These are phyloP conservation scores for Scheffersomyces lignicola DNA, from an alignment of 1,139 yeast genomes.

Conservation along the genomic window DNA sequence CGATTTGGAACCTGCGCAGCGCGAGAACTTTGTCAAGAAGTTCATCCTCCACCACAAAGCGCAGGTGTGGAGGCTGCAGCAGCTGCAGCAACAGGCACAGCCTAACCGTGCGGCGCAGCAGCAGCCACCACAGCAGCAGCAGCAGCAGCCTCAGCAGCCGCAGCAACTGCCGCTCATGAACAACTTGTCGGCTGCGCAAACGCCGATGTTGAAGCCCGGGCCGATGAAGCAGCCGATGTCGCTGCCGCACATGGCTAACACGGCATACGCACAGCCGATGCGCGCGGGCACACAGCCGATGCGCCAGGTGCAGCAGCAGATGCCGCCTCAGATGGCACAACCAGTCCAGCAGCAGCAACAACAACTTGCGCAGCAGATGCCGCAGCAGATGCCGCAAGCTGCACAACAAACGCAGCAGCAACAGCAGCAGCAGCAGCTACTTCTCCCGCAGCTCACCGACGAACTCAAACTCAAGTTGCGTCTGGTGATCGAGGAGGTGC, in stretches of 20 bases:
- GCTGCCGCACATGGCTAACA: constrained; percentile 2
- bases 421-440: constrained; percentile 6
- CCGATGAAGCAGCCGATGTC: constrained; percentile 2
- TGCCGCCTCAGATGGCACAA: constrained; percentile 11
- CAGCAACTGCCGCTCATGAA: constrained; percentile 18
- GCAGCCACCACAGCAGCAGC: constrained; percentile 11
- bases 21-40: constrained; percentile 41
- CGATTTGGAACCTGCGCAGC: constrained; percentile 33
- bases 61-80: constrained; percentile 32
- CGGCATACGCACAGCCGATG: no score
- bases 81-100: constrained; percentile 15
- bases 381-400: constrained; percentile 6
- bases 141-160: constrained; percentile 14
- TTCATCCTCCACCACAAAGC: constrained; percentile 45
- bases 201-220: constrained; percentile 7
- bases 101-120: constrained; percentile 7
- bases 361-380: constrained; percentile 12
- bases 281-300: no score
- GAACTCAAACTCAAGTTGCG: constrained; percentile 53
- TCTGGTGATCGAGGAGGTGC: constrained; percentile 66
- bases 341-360: constrained; percentile 12
- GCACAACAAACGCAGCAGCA: constrained; percentile 5
- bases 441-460: constrained; percentile 43
- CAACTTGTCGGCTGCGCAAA: constrained; percentile 10
- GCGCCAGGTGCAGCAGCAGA: constrained; percentile 8